Percentiles rank a stretch among this genome's conserved stretches.
phyloP scores from a whole-genome alignment of 768 basidiomycete genomes.

The Mycena epipterygia region DNA sequence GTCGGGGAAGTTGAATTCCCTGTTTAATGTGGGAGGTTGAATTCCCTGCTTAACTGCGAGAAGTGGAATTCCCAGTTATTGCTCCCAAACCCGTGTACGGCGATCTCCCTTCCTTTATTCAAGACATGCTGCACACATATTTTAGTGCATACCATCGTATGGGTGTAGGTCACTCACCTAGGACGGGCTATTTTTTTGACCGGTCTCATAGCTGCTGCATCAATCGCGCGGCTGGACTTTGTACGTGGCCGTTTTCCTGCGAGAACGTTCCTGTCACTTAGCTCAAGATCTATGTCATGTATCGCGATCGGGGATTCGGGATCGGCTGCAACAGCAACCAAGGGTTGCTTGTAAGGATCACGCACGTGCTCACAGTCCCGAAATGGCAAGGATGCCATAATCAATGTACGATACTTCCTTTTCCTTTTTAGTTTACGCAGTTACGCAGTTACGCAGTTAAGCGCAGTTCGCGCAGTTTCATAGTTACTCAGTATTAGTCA shows the following conservation, averaged over 20 bases:
- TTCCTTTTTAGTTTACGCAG: too few species aligned
- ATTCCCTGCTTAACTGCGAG: neutral
- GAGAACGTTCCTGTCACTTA: neutral
- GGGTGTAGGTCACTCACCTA: neutral
- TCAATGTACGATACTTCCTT: too few species aligned
- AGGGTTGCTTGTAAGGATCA: too few species aligned
- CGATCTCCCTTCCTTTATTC: neutral
- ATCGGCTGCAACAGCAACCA: neutral
- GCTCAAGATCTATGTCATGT: neutral
- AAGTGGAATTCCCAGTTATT: too few species aligned
- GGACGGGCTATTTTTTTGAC: neutral
- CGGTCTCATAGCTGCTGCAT: neutral
- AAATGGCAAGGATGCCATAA: too few species aligned
- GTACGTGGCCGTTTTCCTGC: neutral
- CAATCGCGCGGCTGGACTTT: neutral
- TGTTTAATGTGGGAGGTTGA: neutral
- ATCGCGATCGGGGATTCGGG: neutral
- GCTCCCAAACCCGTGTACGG: too few species aligned
- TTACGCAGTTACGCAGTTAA: too few species aligned
- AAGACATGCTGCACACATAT: neutral
- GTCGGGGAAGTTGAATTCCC: neutral
- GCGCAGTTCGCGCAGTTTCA: too few species aligned
- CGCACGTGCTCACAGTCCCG: too few species aligned
- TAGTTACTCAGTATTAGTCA: too few species aligned
- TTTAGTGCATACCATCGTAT: neutral